These are phyloP conservation scores for Aspergillus ochraceoroseus DNA, from an alignment of 2,329 filamentous ascomycete species.

Conservation along the genomic window DNA sequence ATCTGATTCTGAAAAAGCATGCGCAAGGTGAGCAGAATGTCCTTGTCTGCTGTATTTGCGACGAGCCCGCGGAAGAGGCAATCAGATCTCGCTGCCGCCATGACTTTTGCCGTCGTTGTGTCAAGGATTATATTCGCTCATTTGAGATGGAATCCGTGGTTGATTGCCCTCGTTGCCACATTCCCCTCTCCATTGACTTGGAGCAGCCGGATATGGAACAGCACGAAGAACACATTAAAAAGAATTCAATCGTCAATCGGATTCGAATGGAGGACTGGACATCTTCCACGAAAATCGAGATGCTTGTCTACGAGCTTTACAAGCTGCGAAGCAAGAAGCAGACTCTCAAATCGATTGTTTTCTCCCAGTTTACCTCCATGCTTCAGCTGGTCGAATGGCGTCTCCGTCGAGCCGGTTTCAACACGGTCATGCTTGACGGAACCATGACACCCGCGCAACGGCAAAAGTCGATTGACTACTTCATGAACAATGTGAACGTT, in stretches of 20 bases:
- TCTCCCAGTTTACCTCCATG: slow-evolving; percentile 97
- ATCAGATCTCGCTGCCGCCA: slow-evolving; percentile 89
- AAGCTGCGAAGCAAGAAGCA: slow-evolving; percentile 86
- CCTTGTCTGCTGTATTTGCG: slow-evolving; percentile 88
- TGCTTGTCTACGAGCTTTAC: slow-evolving; percentile 90
- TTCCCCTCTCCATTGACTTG: slow-evolving; percentile 80
- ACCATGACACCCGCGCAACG: slow-evolving; percentile 94
- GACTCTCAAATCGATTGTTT: slow-evolving; percentile 94
- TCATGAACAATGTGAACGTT: slow-evolving; percentile 91
- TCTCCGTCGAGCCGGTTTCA: slow-evolving; percentile 91
- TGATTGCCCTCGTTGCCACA: slow-evolving; percentile 84
- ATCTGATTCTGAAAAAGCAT: slow-evolving; percentile 86
- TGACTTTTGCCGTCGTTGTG: slow-evolving; percentile 81
- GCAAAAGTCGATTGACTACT: slow-evolving; percentile 89
- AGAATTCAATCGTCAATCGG: slow-evolving; percentile 94
- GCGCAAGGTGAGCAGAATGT: slow-evolving; percentile 82
- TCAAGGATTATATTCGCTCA: slow-evolving; percentile 72
- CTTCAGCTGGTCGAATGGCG: slow-evolving; percentile 96
- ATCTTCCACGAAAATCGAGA: slow-evolving; percentile 95
- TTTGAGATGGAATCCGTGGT: slow-evolving; percentile 58
- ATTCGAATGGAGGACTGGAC: slow-evolving; percentile 99
- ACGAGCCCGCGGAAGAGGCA: slow-evolving; percentile 91
- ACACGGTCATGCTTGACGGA: slow-evolving; percentile 95
- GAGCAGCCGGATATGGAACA: slow-evolving; percentile 95
- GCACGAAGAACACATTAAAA: slow-evolving; percentile 79